Base-by-base conservation (phyloP, 768 basidiomycete species). In the Pisolithus microcarpus region DNA sequence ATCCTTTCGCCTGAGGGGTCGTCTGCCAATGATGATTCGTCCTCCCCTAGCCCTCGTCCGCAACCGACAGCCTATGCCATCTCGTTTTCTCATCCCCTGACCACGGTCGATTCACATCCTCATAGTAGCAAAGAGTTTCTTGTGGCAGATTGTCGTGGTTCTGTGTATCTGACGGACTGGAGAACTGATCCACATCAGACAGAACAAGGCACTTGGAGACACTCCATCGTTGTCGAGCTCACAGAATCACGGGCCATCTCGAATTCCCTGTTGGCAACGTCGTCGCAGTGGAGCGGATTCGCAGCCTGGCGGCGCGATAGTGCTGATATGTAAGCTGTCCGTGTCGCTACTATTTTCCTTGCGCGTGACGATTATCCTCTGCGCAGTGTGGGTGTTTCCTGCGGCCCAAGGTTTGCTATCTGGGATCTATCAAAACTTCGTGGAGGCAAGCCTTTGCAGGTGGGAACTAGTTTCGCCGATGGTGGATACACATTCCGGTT, bases 151-250 rank as follows among this genome's bases (percentile, higher is more conserved):
- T 77, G 73, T 49, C 78, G 77, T 34, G 89, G 89, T 31, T 82
- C 81, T 26, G 71, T 91, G 43, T 88, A 83, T 65, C 65, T 90
- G 43, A 80, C 83, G n/a, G 87, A 91, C 69, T 91, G 89, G 89
- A 80, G 84, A 49, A 77, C 82, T 5, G 85, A 89, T 60, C 83
- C 82, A 1, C 74, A 75, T 11, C 75, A 60, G 49, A 69, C 66
- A 18, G 76, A 75, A 49, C 72, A 74, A 49, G 76, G 72, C 43
- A 74, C 69, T 49, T 80, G 82, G 75, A 76, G 83, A 43, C 79
- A 82, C 62, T 76, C 75, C 10, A 82, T 76, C 60, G 66, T 88
- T 42, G 59, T 87, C 18, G 88, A 91, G 63, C 79, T 91, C 3
- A 70, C 82, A 15, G 87, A 90, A 50, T 86, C 89, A 15, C 70